These are phyloP conservation scores for Talaromyces sp. DNA, from an alignment of 2,329 filamentous ascomycete species.

Conservation along the genomic window DNA sequence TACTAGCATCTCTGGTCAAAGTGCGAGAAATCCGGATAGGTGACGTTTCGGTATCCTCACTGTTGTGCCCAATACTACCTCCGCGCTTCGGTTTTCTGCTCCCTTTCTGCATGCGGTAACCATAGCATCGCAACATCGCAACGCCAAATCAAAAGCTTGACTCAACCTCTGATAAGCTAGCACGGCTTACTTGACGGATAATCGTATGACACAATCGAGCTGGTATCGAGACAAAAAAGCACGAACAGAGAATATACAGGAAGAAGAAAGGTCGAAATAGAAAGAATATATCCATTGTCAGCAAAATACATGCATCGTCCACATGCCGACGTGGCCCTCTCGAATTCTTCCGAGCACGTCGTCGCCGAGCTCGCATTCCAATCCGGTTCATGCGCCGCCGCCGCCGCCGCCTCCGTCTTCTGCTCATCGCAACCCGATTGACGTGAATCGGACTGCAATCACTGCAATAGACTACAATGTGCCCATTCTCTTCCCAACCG, in stretches of 20 bases:
- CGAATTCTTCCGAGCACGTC: conserved; percentile 30
- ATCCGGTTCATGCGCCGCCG: conserved; percentile 7
- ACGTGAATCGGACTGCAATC: conserved; percentile 22
- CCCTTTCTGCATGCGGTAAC: conserved; percentile 10
- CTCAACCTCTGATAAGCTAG: not conserved
- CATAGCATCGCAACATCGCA: conserved; percentile 1
- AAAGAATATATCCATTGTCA: conserved; percentile 5
- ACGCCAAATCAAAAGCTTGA: not conserved
- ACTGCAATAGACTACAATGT: conserved; percentile 22
- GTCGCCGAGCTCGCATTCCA: conserved; percentile 23
- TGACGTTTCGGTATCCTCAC: not conserved
- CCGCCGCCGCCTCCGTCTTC: not conserved
- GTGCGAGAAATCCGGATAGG: not conserved
- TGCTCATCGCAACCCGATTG: conserved; percentile 8
- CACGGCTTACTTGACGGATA: not conserved
- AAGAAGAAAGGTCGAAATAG: not conserved
- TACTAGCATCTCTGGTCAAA: not conserved
- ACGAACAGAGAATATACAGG: not conserved
- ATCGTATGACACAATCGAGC: conserved; percentile 13
- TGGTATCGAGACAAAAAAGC: conserved; percentile 19
- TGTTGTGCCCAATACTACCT: conserved; percentile 1
- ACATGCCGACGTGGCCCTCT: conserved; percentile 38
- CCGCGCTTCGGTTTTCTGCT: not conserved
- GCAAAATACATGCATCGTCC: conserved; percentile 21
- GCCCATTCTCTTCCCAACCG: conserved; percentile 7